These are phyloP conservation scores for Globisporangium paddicum DNA, from an alignment of 352 stramenopile species.

Conservation along the genomic window DNA sequence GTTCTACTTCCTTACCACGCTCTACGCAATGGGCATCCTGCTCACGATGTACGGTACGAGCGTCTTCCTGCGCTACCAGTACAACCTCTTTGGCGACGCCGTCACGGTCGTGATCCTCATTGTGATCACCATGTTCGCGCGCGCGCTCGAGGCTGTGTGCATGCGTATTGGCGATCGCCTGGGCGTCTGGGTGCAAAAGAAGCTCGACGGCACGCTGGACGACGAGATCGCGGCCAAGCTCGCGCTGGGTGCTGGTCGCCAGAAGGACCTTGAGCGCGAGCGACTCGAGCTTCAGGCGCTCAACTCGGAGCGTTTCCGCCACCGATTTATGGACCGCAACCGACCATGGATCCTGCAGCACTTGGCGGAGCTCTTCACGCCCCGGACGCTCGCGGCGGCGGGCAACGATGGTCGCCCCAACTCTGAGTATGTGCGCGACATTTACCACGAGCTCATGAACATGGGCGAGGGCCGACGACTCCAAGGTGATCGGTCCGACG, in stretches of 20 bases:
- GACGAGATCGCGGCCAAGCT: constrained; percentile 95
- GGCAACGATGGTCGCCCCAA: constrained; percentile 75
- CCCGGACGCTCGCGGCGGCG: constrained; percentile 75
- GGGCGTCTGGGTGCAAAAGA: constrained; percentile 90
- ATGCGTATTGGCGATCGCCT: constrained; percentile 74
- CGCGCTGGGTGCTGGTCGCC: constrained; percentile 89
- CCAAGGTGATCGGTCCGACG: constrained; percentile 87
- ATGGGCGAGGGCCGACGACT: constrained; percentile 89
- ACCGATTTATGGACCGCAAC: constrained; percentile 97
- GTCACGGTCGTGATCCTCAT: constrained; percentile 88
- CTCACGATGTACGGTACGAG: constrained; percentile 92
- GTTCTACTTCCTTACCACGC: constrained; percentile 87
- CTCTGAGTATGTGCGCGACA: constrained; percentile 93
- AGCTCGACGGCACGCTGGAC: constrained; percentile 93
- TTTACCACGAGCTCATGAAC: constrained; percentile 95
- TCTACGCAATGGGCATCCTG: constrained; percentile 86
- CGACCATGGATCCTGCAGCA: constrained; percentile 96
- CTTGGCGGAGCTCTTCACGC: constrained; percentile 94
- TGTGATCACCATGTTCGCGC: constrained; percentile 74
- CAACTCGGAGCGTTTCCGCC: constrained; percentile 96
- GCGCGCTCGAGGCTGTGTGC: constrained; percentile 50
- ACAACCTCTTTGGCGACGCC: constrained; percentile 92
- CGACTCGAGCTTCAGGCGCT: constrained; percentile 94
- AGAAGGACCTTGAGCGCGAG: constrained; percentile 94
- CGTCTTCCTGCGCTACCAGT: constrained; percentile 91